A percentile compares a stretch with the other conserved stretches of the same genome.
Evolutionary conservation across 2,329 filamentous ascomycete species (phyloP).

Genomic region (Cryphonectria radicalis): DNA sequence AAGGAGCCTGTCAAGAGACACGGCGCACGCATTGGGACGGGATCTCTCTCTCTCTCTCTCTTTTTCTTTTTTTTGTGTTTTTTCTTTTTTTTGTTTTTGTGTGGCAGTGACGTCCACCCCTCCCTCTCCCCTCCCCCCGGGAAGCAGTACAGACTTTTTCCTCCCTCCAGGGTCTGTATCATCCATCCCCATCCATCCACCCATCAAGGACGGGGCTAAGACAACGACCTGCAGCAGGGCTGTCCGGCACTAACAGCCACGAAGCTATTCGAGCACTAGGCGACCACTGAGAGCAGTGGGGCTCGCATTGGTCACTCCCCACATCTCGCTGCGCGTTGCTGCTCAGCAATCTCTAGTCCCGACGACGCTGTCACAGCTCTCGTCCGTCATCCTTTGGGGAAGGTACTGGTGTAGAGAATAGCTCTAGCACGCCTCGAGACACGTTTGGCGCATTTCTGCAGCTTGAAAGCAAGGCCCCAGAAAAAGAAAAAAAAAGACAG

Average conservation of each 20-base stretch:
- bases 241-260: constrained; percentile 36
- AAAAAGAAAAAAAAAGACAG: background rate
- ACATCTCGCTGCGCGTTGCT: constrained; percentile 35
- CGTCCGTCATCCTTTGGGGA: constrained; percentile 34
- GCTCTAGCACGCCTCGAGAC: constrained; percentile 38
- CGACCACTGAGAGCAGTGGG: constrained; percentile 37
- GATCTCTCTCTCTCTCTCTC: constrained; percentile 8
- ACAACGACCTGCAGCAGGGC: constrained; percentile 37
- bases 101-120: constrained; percentile 13
- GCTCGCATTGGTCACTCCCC: constrained; percentile 42
- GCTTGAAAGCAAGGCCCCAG: constrained; percentile 49
- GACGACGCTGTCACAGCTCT: constrained; percentile 21
- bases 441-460: constrained; percentile 61
- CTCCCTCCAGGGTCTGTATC: constrained; percentile 17
- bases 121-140: background rate
- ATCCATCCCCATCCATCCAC: constrained; percentile 18
- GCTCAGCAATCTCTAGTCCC: constrained; percentile 22
- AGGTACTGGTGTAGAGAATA: constrained; percentile 39
- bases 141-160: constrained; percentile 21
- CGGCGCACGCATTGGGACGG: constrained; percentile 24
- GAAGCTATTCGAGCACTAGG: constrained; percentile 34
- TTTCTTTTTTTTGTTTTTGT: background rate
- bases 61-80: too few species aligned
- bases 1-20: constrained; percentile 24
- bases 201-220: constrained; percentile 25